These are phyloP conservation scores for Porpolomopsis calyptriformis DNA, from an alignment of 768 basidiomycete species.

Conservation along the genomic window DNA sequence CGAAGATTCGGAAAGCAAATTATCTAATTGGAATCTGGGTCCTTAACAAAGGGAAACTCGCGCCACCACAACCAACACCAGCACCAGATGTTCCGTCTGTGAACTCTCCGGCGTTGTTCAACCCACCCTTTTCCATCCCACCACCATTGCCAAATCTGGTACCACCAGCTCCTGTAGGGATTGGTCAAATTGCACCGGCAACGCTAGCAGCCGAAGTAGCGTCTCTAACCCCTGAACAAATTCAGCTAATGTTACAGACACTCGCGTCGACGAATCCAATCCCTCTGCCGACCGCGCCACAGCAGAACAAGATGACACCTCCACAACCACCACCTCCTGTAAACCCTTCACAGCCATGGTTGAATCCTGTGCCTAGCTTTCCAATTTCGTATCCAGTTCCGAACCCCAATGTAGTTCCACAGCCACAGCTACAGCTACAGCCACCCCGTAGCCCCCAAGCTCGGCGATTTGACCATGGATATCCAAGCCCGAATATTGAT, in stretches of 20 bases:
- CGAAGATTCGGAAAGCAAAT: conserved; percentile 49
- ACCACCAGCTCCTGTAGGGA: not conserved
- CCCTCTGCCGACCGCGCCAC: conserved; percentile 17
- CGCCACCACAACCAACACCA: conserved; percentile 27
- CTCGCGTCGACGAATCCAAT: conserved; percentile 34
- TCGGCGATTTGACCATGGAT: conserved; percentile 15
- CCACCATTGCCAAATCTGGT: conserved; percentile 4
- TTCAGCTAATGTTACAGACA: conserved; percentile 54
- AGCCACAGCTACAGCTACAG: conserved; percentile 17
- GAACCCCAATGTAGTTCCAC: conserved; percentile 10
- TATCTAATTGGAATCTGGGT: conserved; percentile 78
- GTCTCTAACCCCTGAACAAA: conserved; percentile 65
- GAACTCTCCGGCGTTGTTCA: conserved; percentile 9
- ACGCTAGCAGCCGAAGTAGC: conserved; percentile 64
- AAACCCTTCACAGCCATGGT: conserved; percentile 9
- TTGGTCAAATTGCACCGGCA: conserved; percentile 16
- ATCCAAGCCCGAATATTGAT: conserved; percentile 19
- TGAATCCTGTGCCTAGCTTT: conserved; percentile 1
- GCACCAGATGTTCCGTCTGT: conserved; percentile 10
- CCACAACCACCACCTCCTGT: conserved; percentile 16
- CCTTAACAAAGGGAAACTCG: conserved; percentile 70
- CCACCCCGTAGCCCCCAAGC: conserved; percentile 16
- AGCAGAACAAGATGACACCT: conserved; percentile 17
- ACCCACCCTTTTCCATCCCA: conserved; percentile 10
- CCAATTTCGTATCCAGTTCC: conserved; percentile 8